phyloP scores from a whole-genome alignment of 106 monocot genomes.

The Phalaenopsis aphrodite region DNA sequence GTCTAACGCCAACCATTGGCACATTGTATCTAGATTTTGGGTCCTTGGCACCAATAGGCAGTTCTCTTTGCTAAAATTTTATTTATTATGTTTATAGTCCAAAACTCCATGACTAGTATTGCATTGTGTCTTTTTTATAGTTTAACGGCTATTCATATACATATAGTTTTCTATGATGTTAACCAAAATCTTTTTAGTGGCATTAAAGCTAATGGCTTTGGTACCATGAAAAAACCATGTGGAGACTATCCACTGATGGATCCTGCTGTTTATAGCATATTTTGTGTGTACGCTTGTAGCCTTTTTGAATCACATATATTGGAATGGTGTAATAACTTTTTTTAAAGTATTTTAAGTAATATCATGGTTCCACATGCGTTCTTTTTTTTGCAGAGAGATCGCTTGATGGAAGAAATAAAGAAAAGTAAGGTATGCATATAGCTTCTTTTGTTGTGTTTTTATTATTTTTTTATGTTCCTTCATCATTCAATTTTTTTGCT shows the following conservation, averaged over 20 bases:
- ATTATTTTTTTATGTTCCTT: too few species aligned
- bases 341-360: background rate
- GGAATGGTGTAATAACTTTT: background rate
- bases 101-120: background rate
- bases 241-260: background rate
- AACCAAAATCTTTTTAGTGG: background rate
- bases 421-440: background rate
- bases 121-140: background rate
- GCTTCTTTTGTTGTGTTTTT: background rate
- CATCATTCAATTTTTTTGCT: too few species aligned
- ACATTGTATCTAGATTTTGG: background rate
- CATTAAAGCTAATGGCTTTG: background rate
- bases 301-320: background rate
- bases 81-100: background rate
- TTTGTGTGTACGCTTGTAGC: background rate
- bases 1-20: background rate
- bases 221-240: background rate
- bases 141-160: background rate
- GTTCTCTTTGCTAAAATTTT: background rate
- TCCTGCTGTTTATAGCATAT: background rate
- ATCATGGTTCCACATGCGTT: background rate
- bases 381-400: conserved; percentile 2
- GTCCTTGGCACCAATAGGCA: background rate
- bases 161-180: background rate
- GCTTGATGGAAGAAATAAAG: conserved; percentile 4